Evolutionary conservation across 1,284 basidiomycete genomes (phyloP).

Genomic region (Mycena citricolor): DNA sequence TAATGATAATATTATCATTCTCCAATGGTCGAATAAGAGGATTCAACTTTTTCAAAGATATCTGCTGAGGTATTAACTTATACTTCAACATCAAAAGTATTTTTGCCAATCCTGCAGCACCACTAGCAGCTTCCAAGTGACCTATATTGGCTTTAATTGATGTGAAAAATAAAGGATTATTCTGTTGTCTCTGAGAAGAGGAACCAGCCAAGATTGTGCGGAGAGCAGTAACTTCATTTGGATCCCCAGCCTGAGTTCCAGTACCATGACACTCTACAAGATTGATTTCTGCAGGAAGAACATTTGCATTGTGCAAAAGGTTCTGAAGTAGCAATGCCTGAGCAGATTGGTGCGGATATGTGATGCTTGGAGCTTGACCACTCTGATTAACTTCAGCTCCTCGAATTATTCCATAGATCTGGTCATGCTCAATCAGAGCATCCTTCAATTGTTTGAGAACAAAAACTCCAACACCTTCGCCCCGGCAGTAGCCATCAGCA

Average conservation of each 20-base stretch:
- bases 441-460: conserved; percentile 69
- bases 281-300: conserved; percentile 48
- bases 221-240: conserved; percentile 61
- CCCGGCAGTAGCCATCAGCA: conserved; percentile 70
- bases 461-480: conserved; percentile 73
- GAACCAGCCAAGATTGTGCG: conserved; percentile 45
- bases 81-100: conserved; percentile 66
- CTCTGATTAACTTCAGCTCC: conserved; percentile 72
- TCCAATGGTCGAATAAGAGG: conserved; percentile 51
- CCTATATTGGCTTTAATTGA: conserved; percentile 74
- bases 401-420: conserved; percentile 65
- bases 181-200: conserved; percentile 36
- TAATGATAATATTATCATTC: conserved; percentile 51
- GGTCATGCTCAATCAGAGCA: conserved; percentile 62
- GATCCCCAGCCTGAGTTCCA: conserved; percentile 69
- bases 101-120: conserved; percentile 68
- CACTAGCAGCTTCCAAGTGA: conserved; percentile 73
- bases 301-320: conserved; percentile 46
- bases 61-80: conserved; percentile 54
- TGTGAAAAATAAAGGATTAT: conserved; percentile 61
- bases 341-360: conserved; percentile 64
- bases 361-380: conserved; percentile 62
- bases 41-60: conserved; percentile 58
- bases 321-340: conserved; percentile 54
- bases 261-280: conserved; percentile 75